Base-by-base conservation (phyloP, 192 early-diverging fungal species). In the Podila verticillata region DNA sequence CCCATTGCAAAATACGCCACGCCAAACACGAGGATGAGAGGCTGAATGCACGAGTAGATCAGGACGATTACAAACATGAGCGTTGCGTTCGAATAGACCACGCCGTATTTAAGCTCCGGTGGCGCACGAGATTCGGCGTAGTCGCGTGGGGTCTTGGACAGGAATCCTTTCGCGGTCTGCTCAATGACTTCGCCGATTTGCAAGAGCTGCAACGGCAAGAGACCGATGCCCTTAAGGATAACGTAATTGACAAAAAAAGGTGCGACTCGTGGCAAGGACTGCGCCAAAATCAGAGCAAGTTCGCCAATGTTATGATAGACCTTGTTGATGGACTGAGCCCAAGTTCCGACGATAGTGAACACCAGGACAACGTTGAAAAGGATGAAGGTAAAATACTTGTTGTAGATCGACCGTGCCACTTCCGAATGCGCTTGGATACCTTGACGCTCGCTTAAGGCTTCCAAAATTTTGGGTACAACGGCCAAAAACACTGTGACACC, bases 231-330 rank as follows among this genome's bases (percentile, higher is more conserved):
- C 67, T 93, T 87, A 30, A 95, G 72, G 22, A 95, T 84, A 26
- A 91, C 81, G 66, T 90, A 92, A 13, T 93, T 93, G 44, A 93
- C 87, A 81, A 94, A 95, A 77, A 93, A 94, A 32, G 93, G 93
- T 36, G 93, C 87, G 39, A 93, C 89, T 3, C 88, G 75, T 4
- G 93, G 91, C 24, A 95, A 81, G 6, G 84, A 91, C 0, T 81
- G 85, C 20, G 94, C 94, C 49, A 95, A 75, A 12, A 84, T 82
- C 49, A 89, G 82, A 61, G 91, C 83, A 2, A 93, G 79, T 13
- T 89, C 85, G 6, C 85, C 87, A 1, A 92, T 88, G 65, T 89
- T 83, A 47, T 92, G 87, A 32, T 91, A 75, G 5, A 93, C 89
- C 30, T 93, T 87, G 39, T 85, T 78, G 32, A 93, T 54, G 24